A percentile compares a stretch with the other conserved stretches of the same genome.
These are phyloP conservation scores for Lunasporangiospora selenospora DNA, from an alignment of 192 early-diverging fungal species.

Conservation along the genomic window DNA sequence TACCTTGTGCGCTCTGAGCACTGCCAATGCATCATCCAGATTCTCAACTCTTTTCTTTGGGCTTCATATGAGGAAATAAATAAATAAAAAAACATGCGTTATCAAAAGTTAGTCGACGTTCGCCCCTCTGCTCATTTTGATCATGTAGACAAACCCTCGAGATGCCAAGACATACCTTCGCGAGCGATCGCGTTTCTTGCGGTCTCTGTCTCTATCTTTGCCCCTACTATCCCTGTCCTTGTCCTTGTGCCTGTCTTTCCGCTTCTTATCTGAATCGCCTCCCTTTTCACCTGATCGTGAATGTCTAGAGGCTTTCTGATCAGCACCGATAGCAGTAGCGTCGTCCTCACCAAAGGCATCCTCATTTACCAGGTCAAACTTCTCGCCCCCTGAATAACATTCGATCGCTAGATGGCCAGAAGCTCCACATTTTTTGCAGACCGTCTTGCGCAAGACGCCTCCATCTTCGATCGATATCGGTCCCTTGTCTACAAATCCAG, in stretches of 20 bases:
- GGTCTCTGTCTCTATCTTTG: constrained; percentile 9
- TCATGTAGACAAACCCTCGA: too few relatives aligned
- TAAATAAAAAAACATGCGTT: not conserved
- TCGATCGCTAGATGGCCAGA: constrained; percentile 46
- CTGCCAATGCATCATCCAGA: constrained; percentile 39
- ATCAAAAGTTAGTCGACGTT: too few relatives aligned
- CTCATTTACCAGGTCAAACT: constrained; percentile 46
- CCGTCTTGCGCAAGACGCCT: constrained; percentile 39
- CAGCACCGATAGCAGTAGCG: not conserved
- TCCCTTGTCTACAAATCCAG: constrained; percentile 38
- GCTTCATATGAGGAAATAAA: constrained; percentile 14
- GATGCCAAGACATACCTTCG: constrained; percentile 17
- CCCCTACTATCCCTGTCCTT: constrained; percentile 50
- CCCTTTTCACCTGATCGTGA: not conserved
- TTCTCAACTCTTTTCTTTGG: constrained; percentile 41
- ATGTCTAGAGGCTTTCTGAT: not conserved
- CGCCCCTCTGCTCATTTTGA: too few relatives aligned
- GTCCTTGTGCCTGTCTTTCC: constrained; percentile 53
- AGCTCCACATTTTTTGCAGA: constrained; percentile 52
- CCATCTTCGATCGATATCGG: constrained; percentile 49
- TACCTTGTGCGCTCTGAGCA: constrained; percentile 44
- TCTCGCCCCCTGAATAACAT: constrained; percentile 33
- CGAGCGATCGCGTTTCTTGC: constrained; percentile 17
- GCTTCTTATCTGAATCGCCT: constrained; percentile 54
- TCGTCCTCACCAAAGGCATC: constrained; percentile 22